phyloP scores from a whole-genome alignment of 352 stramenopile species.

The Phytophthora cactorum region DNA sequence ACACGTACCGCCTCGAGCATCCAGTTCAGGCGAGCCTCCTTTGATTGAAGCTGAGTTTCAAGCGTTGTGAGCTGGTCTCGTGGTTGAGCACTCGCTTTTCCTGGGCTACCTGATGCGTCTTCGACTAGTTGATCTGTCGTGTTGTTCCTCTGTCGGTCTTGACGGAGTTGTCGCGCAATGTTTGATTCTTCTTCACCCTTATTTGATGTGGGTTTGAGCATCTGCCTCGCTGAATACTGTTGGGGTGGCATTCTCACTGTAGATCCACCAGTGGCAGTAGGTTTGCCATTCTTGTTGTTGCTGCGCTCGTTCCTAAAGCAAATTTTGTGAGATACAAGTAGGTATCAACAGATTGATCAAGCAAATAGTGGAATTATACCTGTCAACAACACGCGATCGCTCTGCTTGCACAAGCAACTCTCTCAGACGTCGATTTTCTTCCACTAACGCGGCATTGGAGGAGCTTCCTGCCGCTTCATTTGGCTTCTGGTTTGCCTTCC shows the following conservation, averaged over 20 bases:
- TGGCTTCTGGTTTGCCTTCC: constrained; percentile 39
- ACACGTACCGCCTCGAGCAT: constrained; percentile 71
- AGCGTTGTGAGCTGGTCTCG: constrained; percentile 48
- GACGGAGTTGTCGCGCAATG: constrained; percentile 7
- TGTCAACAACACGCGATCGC: constrained; percentile 48
- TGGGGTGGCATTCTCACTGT: constrained; percentile 26
- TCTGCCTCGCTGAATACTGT: constrained; percentile 34
- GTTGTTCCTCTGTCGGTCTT: constrained; percentile 9
- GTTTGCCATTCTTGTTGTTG: constrained; percentile 13
- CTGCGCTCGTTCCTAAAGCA: constrained; percentile 20
- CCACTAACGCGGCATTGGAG: constrained; percentile 54
- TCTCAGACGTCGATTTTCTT: constrained; percentile 71
- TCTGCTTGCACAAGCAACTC: constrained; percentile 64
- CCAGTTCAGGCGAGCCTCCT: constrained; percentile 70
- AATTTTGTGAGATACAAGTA: background rate
- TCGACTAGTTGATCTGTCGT: constrained; percentile 2
- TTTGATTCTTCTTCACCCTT: constrained; percentile 7
- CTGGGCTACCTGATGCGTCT: background rate
- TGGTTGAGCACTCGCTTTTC: constrained; percentile 15
- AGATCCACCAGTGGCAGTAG: background rate
- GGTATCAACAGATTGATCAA: background rate
- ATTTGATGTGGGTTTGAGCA: constrained; percentile 20
- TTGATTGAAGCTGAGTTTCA: constrained; percentile 58
- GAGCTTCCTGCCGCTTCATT: constrained; percentile 35
- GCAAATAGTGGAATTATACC: constrained; percentile 32